Percentiles rank a stretch among this genome's conserved stretches.
These are phyloP conservation scores for Halophytophthora polymorphica DNA, from an alignment of 352 stramenopile species.

Conservation along the genomic window DNA sequence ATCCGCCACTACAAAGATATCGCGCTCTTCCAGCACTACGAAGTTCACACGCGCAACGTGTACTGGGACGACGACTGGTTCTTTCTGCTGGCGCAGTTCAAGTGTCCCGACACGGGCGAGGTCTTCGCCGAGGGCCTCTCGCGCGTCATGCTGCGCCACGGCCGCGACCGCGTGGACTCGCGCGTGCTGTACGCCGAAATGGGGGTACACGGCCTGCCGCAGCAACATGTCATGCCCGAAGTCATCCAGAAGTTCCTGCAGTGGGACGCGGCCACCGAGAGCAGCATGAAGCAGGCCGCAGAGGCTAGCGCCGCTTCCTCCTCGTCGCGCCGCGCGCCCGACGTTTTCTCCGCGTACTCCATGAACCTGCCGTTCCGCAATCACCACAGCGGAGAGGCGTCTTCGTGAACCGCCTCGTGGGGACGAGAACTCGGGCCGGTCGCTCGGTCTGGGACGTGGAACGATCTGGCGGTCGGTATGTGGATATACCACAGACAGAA, in stretches of 20 bases:
- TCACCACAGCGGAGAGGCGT: constrained; percentile 22
- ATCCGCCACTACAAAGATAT: constrained; percentile 65
- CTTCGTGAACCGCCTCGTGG: no score
- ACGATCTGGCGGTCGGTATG: no score
- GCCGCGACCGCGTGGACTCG: constrained; percentile 46
- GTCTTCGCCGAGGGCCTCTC: constrained; percentile 64
- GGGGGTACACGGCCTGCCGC: constrained; percentile 38
- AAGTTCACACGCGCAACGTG: constrained; percentile 66
- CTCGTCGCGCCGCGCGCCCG: constrained; percentile 25
- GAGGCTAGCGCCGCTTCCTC: constrained; percentile 31
- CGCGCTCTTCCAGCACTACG: constrained; percentile 44
- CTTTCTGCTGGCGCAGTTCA: constrained; percentile 63
- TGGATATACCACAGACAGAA: no score
- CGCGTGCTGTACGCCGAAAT: constrained; percentile 52
- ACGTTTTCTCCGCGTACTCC: constrained; percentile 49
- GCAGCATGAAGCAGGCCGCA: constrained; percentile 52
- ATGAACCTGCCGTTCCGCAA: constrained; percentile 59
- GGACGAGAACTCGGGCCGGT: no score
- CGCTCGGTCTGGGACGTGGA: no score
- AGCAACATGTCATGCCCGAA: constrained; percentile 44
- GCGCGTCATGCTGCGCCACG: constrained; percentile 57
- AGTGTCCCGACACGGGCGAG: constrained; percentile 56
- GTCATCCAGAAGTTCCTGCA: constrained; percentile 47
- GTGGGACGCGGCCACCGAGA: constrained; percentile 52
- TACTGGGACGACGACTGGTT: constrained; percentile 78